These are phyloP conservation scores for Lepidium africanum DNA, from an alignment of 345 rosid species.

Conservation along the genomic window DNA sequence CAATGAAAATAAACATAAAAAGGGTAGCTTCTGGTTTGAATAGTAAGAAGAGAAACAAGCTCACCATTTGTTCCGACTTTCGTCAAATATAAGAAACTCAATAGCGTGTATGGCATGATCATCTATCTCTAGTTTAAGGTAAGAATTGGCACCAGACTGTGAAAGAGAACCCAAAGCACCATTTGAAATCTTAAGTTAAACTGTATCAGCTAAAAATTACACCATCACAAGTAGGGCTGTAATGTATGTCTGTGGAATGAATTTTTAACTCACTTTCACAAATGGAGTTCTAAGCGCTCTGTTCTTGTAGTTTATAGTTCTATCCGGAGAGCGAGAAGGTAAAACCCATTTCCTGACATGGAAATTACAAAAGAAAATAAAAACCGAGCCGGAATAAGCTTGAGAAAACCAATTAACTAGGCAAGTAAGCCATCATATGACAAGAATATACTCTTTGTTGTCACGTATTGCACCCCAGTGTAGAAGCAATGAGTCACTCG, in stretches of 20 bases:
- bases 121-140: conserved; percentile 68
- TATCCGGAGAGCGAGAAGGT: conserved; percentile 73
- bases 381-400: neutral
- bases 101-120: conserved; percentile 70
- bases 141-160: conserved; percentile 62
- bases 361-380: conserved; percentile 4
- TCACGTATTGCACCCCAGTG: conserved; percentile 89
- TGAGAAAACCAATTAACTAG: neutral
- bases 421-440: conserved; percentile 1
- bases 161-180: conserved; percentile 11
- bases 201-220: neutral
- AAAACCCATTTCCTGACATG: conserved; percentile 72
- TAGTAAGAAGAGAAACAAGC: conserved; percentile 17
- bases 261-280: conserved; percentile 45
- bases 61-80: conserved; percentile 79
- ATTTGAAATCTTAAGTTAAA: conserved; percentile 12
- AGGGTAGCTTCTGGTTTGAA: conserved; percentile 2
- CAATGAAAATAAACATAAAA: neutral
- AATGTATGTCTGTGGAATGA: neutral
- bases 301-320: conserved; percentile 74
- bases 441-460: conserved; percentile 53
- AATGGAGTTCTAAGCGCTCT: conserved; percentile 94
- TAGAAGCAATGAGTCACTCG: conserved; percentile 62
- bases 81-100: conserved; percentile 88
- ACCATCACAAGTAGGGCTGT: conserved; percentile 3